Evolutionary conservation across 169 alveolate species (phyloP).

Genomic region (Plasmodium knowlesi): DNA sequence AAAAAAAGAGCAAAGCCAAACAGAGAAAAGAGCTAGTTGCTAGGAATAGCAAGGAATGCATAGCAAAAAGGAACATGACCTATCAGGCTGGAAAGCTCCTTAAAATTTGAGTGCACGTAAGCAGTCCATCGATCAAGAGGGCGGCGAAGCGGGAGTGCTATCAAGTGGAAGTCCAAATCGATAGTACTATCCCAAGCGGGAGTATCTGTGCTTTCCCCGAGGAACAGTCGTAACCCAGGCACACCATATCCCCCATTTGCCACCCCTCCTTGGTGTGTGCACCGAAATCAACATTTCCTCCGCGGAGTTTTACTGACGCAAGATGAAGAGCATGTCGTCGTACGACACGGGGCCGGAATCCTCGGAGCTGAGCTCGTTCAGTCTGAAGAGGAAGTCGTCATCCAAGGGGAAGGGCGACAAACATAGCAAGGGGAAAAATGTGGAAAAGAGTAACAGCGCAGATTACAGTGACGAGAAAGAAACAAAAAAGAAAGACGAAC

Average conservation of each 20-base stretch:
- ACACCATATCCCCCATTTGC: not conserved
- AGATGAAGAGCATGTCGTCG: constrained; percentile 19
- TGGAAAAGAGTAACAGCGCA: not conserved
- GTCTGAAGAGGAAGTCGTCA: constrained; percentile 9
- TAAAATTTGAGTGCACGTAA: not conserved
- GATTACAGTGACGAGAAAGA: not conserved
- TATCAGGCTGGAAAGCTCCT: not conserved
- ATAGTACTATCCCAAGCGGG: not conserved
- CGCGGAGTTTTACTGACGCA: not conserved
- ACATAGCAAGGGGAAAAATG: not conserved
- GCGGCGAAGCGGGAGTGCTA: not conserved
- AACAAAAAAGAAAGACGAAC: not conserved
- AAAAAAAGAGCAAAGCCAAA: not conserved
- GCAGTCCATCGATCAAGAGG: not conserved
- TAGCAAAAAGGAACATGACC: not conserved
- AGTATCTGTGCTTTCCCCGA: not conserved
- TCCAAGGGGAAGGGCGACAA: not conserved
- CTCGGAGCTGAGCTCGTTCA: not conserved
- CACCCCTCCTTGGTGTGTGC: not conserved
- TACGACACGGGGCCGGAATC: not conserved
- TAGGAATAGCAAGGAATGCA: not conserved
- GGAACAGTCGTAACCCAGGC: not conserved
- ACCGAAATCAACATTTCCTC: not conserved
- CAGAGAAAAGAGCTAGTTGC: not conserved
- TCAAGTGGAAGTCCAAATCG: not conserved